Conservation (phyloP, 2,329 filamentous ascomycete genomes). For the Emmonsiellopsis sp. region DNA sequence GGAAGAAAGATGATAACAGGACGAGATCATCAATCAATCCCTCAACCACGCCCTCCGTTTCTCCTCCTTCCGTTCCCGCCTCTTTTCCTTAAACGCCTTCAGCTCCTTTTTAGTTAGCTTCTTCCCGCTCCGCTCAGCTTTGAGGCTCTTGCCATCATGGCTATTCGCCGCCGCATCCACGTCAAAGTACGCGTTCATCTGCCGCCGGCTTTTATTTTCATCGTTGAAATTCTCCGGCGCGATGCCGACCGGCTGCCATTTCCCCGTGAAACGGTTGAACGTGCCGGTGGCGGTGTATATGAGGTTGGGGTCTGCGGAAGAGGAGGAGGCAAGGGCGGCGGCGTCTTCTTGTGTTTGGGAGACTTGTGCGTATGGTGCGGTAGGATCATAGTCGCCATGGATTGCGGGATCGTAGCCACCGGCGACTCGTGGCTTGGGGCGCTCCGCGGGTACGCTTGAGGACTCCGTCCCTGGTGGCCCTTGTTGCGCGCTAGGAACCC, state of each 20-base stretch:
- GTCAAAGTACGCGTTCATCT: conserved; percentile 93
- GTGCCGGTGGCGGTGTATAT: conserved; percentile 60
- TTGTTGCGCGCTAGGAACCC: conserved; percentile 44
- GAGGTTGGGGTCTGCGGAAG: conserved; percentile 32
- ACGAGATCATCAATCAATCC: conserved; percentile 48
- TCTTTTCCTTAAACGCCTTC: conserved; percentile 85
- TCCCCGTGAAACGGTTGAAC: conserved; percentile 89
- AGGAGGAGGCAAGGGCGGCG: conserved; percentile 19
- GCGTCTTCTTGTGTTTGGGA: conserved; percentile 26
- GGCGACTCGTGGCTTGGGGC: conserved; percentile 30
- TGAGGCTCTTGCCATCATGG: conserved; percentile 82
- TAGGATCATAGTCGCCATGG: conserved; percentile 92
- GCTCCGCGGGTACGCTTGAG: conserved; percentile 19
- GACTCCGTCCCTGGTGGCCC: conserved; percentile 15
- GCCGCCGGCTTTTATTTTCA: conserved; percentile 75
- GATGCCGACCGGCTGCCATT: conserved; percentile 61
- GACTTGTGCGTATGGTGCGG: conserved; percentile 78
- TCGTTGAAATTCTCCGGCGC: conserved; percentile 72
- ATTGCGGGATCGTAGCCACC: conserved; percentile 93
- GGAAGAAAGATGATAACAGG: conserved; percentile 4
- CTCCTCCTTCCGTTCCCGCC: conserved; percentile 82
- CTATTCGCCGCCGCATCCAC: conserved; percentile 87
- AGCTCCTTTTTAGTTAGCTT: conserved; percentile 78
- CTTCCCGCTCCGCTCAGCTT: conserved; percentile 80
- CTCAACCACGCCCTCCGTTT: conserved; percentile 85